Evolutionary conservation across 345 rosid species (phyloP).

Genomic region (Clausena lansium): DNA sequence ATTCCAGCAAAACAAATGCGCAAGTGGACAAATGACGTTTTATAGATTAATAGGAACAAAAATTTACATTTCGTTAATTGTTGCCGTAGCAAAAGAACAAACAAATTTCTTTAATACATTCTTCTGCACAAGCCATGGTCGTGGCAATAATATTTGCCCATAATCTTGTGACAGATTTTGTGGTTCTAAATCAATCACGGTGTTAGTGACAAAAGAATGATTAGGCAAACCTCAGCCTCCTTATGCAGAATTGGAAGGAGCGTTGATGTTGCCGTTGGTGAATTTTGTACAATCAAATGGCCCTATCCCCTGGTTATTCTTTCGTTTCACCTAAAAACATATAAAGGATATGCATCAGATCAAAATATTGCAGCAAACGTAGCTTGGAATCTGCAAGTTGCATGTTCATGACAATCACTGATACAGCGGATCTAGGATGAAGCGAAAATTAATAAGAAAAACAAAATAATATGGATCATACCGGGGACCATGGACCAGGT

Average conservation of each 20-base stretch:
- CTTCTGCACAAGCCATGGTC: not conserved
- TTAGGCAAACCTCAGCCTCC: constrained; percentile 15
- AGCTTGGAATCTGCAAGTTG: not conserved
- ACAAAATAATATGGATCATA: constrained; percentile 22
- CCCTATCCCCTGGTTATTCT: constrained; percentile 68
- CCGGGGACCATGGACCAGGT: constrained; percentile 97
- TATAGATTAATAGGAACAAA: not conserved
- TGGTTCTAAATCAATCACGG: constrained; percentile 1
- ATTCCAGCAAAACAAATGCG: not conserved
- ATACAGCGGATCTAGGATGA: not conserved
- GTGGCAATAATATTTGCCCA: constrained; percentile 4
- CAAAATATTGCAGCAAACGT: not conserved
- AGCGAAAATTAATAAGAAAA: not conserved
- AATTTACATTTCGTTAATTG: not conserved
- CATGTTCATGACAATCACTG: not conserved
- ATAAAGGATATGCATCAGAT: constrained; percentile 6
- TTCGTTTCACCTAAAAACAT: constrained; percentile 62
- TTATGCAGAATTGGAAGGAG: constrained; percentile 31
- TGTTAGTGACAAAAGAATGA: constrained; percentile 28
- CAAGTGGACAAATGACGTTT: not conserved
- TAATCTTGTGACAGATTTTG: not conserved
- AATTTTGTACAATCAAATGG: constrained; percentile 95
- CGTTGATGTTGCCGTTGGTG: constrained; percentile 36
- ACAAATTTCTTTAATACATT: not conserved
- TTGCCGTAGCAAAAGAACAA: not conserved